Evolutionary conservation across 2,329 filamentous ascomycete species (phyloP), one percentile per base, ranked within the genome.

Genomic region (Aspergillus pseudonomiae): DNA sequence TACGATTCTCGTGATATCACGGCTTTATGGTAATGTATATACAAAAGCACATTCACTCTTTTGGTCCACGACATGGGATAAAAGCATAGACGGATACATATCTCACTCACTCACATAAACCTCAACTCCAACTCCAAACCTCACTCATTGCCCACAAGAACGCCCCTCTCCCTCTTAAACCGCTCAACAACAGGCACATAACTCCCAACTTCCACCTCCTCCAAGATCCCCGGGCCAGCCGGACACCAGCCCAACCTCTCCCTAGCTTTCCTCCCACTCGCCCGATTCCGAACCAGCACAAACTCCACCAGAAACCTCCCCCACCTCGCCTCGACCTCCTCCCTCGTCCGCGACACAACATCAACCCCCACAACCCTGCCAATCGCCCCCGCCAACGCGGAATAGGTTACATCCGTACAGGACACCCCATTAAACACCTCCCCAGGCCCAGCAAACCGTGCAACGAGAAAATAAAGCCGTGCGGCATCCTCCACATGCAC

Each of bases 211-310:
- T 71, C 64, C 19, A 79, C 61, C 60, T 79, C 26, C 26, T 28
- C 26, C 28, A 78, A 62, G 39, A 78, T 58, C 0, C 61, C 68
- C 24, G 63, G 61, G 2, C 70, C 63, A 45, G 60, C 65, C 9
- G 72, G 72, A 16, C 62, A 60, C 80, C 79, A 82, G 1, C 77
- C 77, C 52, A 82, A 65, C 62, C 69, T 53, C 26, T 28, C 26
- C 53, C 73, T 65, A 16, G 80, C 81, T 71, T 76, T 76, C 36
- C 70, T 64, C 65, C 75, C 79, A 11, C 76, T 77, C 4, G 72
- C 67, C 2, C 73, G 71, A 64, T 77, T 79, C 63, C 79, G 73
- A 5, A 28, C 26, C 26, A 28, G 26, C 5, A 28, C 26, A 28
- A 28, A 28, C 26, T 28, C 26, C 26, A 28, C 26, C 26, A 28